phyloP scores from a whole-genome alignment of 1,284 basidiomycete genomes.

The Cryptococcus maquisensis region DNA sequence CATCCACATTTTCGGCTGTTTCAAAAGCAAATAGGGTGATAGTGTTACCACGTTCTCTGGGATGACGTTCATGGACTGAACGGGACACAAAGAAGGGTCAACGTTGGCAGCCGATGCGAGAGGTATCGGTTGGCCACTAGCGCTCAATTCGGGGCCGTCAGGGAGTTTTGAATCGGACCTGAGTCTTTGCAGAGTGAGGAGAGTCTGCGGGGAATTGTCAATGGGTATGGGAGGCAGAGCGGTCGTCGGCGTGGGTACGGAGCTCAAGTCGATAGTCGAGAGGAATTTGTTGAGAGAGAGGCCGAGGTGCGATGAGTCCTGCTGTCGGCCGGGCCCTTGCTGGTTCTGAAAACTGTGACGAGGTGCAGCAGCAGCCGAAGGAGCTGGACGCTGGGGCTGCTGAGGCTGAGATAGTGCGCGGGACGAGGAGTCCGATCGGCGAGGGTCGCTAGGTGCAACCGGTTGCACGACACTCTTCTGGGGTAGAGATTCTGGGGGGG shows the following conservation, averaged over 20 bases:
- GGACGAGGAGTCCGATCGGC: too few relatives aligned
- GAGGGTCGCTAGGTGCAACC: too few relatives aligned
- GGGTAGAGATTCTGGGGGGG: too few relatives aligned
- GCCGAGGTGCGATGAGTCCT: too few relatives aligned
- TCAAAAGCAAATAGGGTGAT: constrained; percentile 3
- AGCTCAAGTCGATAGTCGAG: too few relatives aligned
- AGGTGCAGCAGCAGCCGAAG: too few relatives aligned
- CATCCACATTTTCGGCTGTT: constrained; percentile 19
- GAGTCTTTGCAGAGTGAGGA: neutral
- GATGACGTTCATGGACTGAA: neutral
- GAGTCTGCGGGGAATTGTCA: neutral
- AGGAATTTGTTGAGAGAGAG: too few relatives aligned
- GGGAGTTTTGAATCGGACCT: neutral
- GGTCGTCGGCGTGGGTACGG: neutral
- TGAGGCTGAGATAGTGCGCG: too few relatives aligned
- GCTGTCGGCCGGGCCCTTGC: too few relatives aligned
- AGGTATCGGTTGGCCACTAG: neutral
- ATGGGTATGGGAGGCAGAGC: neutral
- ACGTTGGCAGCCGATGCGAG: neutral
- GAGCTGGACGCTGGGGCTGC: too few relatives aligned
- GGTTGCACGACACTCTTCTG: too few relatives aligned
- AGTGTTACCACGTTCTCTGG: neutral
- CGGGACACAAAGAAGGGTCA: neutral
- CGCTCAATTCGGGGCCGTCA: neutral
- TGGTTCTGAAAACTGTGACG: too few relatives aligned